Conservation (phyloP, 2,329 filamentous ascomycete genomes). For the Xylaria sp. region DNA sequence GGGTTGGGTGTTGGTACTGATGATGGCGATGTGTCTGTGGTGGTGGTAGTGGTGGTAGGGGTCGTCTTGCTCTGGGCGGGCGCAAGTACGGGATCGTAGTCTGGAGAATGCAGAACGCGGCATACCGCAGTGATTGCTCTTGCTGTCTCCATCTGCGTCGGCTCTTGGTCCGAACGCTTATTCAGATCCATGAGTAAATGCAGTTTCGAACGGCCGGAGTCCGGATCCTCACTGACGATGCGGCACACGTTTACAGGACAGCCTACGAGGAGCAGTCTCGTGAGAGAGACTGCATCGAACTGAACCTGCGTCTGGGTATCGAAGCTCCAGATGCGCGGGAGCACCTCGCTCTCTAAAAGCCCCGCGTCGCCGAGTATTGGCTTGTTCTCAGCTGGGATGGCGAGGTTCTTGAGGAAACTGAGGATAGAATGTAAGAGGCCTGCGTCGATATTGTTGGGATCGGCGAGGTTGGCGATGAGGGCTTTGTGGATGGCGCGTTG, state of each 20-base stretch:
- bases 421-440: constrained; percentile 68
- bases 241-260: constrained; percentile 63
- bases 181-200: constrained; percentile 56
- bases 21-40: too few species aligned
- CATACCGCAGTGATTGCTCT: constrained; percentile 65
- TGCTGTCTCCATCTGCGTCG: constrained; percentile 69
- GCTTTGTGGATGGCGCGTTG: constrained; percentile 56
- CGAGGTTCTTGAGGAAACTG: constrained; percentile 73
- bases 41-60: too few species aligned
- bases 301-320: constrained; percentile 68
- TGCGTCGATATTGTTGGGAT: constrained; percentile 53
- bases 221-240: constrained; percentile 56
- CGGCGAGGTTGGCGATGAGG: constrained; percentile 58
- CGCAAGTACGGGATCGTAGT: too few species aligned
- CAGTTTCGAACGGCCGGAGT: constrained; percentile 49
- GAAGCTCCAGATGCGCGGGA: constrained; percentile 66
- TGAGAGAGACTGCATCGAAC: constrained; percentile 68
- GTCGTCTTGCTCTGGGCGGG: not conserved
- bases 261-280: constrained; percentile 65
- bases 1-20: too few species aligned
- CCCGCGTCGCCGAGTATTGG: constrained; percentile 56
- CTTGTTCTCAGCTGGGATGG: constrained; percentile 68
- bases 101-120: constrained; percentile 64
- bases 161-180: constrained; percentile 60
- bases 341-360: constrained; percentile 57